phyloP scores from a whole-genome alignment of 1,284 basidiomycete species.

The Sporisorium sorghi region DNA sequence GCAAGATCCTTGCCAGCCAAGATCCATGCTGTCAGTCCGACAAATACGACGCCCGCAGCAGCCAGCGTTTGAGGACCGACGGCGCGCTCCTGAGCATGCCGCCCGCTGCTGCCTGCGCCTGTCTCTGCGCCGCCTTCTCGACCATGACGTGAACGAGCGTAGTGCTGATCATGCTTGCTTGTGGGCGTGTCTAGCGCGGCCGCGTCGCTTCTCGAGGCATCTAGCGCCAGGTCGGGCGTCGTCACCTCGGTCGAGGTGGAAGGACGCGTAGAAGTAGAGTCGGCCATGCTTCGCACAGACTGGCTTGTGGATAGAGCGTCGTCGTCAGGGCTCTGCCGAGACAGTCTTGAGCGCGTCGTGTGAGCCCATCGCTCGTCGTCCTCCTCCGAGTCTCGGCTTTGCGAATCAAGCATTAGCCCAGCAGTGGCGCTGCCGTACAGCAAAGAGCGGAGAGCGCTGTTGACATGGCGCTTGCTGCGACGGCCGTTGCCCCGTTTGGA shows the following conservation, averaged over 20 bases:
- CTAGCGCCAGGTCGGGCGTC: constrained; percentile 33
- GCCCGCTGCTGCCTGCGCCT: neutral
- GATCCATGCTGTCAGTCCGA: constrained; percentile 53
- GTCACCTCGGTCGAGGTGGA: constrained; percentile 50
- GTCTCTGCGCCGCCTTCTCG: constrained; percentile 17
- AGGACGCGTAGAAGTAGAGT: constrained; percentile 47
- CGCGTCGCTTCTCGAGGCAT: constrained; percentile 20
- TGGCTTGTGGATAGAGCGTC: constrained; percentile 44
- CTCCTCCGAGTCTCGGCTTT: constrained; percentile 27
- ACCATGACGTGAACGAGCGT: constrained; percentile 19
- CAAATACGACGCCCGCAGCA: constrained; percentile 50
- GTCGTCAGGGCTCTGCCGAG: constrained; percentile 31
- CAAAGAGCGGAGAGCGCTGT: constrained; percentile 51
- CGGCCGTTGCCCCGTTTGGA: constrained; percentile 24
- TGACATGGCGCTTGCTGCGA: constrained; percentile 51
- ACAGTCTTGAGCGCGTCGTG: constrained; percentile 18
- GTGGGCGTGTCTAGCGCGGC: constrained; percentile 15
- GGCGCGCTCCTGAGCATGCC: constrained; percentile 22
- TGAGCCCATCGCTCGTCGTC: constrained; percentile 37
- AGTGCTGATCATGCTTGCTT: constrained; percentile 19
- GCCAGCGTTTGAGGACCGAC: constrained; percentile 30
- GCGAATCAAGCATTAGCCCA: constrained; percentile 23
- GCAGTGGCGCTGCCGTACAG: constrained; percentile 49
- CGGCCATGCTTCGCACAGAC: constrained; percentile 45
- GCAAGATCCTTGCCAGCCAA: constrained; percentile 47